A percentile compares a stretch with the other conserved stretches of the same genome.
phyloP scores from a whole-genome alignment of 2,329 filamentous ascomycete genomes.

The Metarhizium robertsii region DNA sequence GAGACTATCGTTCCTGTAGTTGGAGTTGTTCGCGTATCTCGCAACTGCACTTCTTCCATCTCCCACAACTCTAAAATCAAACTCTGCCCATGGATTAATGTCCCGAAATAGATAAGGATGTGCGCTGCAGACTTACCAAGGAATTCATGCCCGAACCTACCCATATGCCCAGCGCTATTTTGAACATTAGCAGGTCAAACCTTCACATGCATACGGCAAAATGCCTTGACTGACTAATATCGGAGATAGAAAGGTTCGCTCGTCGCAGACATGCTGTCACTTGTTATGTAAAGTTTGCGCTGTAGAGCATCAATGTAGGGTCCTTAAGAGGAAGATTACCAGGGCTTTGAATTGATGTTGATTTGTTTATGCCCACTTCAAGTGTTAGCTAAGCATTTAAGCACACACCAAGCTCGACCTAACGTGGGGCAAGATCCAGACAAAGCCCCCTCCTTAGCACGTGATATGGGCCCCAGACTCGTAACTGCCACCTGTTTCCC shows the following conservation, averaged over 20 bases:
- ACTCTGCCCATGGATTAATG: slow-evolving; percentile 52
- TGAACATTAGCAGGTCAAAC: not conserved
- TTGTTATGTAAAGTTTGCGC: not conserved
- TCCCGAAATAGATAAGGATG: not conserved
- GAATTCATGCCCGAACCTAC: slow-evolving; percentile 96
- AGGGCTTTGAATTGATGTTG: too few relatives aligned
- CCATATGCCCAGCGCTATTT: slow-evolving; percentile 86
- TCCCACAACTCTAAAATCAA: slow-evolving; percentile 87
- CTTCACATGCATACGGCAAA: not conserved
- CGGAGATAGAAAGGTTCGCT: slow-evolving; percentile 89
- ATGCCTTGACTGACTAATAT: slow-evolving; percentile 68
- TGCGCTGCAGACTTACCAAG: slow-evolving; percentile 49
- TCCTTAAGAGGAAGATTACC: too few relatives aligned
- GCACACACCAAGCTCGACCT: not conserved
- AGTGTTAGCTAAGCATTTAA: not conserved
- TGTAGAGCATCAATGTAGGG: not conserved
- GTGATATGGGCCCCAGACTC: not conserved
- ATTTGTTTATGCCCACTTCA: not conserved
- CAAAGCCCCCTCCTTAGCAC: not conserved
- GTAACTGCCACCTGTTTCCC: slow-evolving; percentile 6
- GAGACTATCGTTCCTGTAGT: slow-evolving; percentile 96
- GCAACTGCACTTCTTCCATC: slow-evolving; percentile 90
- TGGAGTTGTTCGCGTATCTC: slow-evolving; percentile 98
- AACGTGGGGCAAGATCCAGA: not conserved
- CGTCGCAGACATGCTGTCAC: slow-evolving; percentile 45